These are phyloP conservation scores for Mytilinidion resinicola DNA, from an alignment of 495 filamentous ascomycete genomes.

Conservation along the genomic window DNA sequence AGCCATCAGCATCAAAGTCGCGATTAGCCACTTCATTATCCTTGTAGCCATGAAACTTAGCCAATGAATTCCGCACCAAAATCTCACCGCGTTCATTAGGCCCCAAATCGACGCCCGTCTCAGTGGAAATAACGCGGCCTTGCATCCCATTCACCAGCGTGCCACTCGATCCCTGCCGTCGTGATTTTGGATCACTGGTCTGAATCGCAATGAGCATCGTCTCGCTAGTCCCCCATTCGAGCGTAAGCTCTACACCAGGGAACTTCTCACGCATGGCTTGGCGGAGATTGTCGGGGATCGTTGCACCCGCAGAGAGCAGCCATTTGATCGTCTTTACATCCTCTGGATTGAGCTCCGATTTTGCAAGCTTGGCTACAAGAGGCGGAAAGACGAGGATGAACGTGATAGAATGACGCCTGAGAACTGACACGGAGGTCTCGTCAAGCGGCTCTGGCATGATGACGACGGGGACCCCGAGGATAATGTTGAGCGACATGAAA, in stretches of 20 bases:
- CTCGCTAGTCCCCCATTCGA: conserved; percentile 30
- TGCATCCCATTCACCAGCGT: conserved; percentile 28
- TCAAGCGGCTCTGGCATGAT: conserved; percentile 18
- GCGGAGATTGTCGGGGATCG: conserved; percentile 24
- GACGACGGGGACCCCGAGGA: conserved; percentile 28
- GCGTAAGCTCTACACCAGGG: conserved; percentile 15
- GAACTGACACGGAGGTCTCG: conserved; percentile 16
- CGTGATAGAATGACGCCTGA: conserved; percentile 18
- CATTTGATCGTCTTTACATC: conserved; percentile 24
- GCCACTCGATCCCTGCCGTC: conserved; percentile 20
- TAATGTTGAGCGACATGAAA: conserved; percentile 26
- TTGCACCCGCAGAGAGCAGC: conserved; percentile 28
- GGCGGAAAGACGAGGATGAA: conserved; percentile 30
- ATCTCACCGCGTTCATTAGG: conserved; percentile 23
- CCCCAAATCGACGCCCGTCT: conserved; percentile 20
- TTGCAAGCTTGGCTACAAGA: conserved; percentile 23
- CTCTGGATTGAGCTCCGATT: conserved; percentile 6
- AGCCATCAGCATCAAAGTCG: background rate
- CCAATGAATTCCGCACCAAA: conserved; percentile 21
- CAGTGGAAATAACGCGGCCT: conserved; percentile 21
- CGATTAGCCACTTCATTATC: background rate
- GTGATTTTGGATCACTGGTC: conserved; percentile 21
- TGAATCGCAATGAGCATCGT: conserved; percentile 29
- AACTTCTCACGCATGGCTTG: conserved; percentile 21
- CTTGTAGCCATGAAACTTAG: conserved; percentile 11